Conservation (phyloP, 164 flowering plant genomes). For the Warburgia ugandensis region DNA sequence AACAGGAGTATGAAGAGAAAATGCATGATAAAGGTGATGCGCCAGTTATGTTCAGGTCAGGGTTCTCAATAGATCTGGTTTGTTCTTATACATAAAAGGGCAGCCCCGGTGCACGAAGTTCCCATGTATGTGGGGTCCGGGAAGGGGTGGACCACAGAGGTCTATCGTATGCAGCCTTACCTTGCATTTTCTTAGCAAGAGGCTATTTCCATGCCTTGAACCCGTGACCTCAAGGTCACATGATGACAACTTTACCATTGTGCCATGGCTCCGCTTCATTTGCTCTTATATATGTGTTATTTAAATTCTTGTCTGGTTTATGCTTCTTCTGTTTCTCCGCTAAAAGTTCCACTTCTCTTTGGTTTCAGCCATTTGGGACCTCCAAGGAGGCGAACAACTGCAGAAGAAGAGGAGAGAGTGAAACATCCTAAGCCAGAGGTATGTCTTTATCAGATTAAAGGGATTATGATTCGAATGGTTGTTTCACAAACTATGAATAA, state of each 20-base stretch:
- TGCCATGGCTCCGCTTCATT: too few relatives aligned
- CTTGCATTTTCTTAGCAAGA: too few relatives aligned
- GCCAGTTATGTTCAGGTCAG: conserved; percentile 98
- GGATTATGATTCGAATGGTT: not conserved
- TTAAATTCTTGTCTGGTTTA: conserved; percentile 1
- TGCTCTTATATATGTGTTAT: conserved; percentile 1
- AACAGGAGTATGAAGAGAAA: conserved; percentile 90
- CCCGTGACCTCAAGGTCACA: too few relatives aligned
- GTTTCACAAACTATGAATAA: conserved; percentile 6
- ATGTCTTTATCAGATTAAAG: conserved; percentile 9
- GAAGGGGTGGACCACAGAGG: too few relatives aligned
- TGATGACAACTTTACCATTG: too few relatives aligned
- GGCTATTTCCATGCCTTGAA: too few relatives aligned
- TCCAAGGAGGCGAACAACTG: conserved; percentile 59
- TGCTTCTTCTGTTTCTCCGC: not conserved
- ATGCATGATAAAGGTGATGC: conserved; percentile 86
- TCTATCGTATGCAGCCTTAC: too few relatives aligned
- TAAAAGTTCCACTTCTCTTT: conserved; percentile 8
- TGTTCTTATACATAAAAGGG: not conserved
- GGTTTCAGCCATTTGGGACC: conserved; percentile 88
- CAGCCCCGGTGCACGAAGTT: too few relatives aligned
- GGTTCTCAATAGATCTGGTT: not conserved
- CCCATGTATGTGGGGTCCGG: too few relatives aligned
- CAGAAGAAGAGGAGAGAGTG: conserved; percentile 88
- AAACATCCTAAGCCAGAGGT: conserved; percentile 94